These are phyloP conservation scores for Tetracentron sinense DNA, from an alignment of 164 flowering plant species.

Conservation along the genomic window DNA sequence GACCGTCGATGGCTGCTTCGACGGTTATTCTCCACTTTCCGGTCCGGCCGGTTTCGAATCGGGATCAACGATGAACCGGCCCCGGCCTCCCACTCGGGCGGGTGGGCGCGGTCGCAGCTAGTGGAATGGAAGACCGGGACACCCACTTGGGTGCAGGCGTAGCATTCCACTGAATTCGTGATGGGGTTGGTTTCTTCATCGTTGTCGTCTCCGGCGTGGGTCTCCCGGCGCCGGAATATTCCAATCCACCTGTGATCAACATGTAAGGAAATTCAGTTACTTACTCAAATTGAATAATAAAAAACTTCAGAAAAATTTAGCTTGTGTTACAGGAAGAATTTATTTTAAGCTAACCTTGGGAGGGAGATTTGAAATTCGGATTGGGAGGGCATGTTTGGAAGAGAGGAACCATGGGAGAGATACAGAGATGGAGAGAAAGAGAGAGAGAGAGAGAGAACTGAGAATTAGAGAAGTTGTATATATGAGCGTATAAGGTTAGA, in stretches of 20 bases:
- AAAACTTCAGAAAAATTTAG: too few relatives aligned
- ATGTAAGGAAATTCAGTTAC: too few relatives aligned
- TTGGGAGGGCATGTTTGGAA: slow-evolving; percentile 38
- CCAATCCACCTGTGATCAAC: slow-evolving; percentile 34
- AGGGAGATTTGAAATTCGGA: slow-evolving; percentile 39
- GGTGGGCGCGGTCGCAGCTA: slow-evolving; percentile 73
- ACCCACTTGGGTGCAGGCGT: slow-evolving; percentile 89
- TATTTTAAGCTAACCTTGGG: slow-evolving; percentile 39
- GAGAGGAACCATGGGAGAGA: slow-evolving; percentile 53
- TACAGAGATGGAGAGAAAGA: slow-evolving; percentile 9
- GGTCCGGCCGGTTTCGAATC: slow-evolving; percentile 36
- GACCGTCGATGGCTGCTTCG: slow-evolving; percentile 1
- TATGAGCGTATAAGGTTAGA: slow-evolving; percentile 1
- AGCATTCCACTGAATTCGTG: slow-evolving; percentile 58
- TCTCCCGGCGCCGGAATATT: slow-evolving; percentile 5
- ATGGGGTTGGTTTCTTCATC: slow-evolving; percentile 17
- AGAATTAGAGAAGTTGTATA: not conserved
- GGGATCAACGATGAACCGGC: slow-evolving; percentile 87
- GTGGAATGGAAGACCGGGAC: slow-evolving; percentile 94
- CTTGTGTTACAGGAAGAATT: too few relatives aligned
- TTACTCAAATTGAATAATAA: too few relatives aligned
- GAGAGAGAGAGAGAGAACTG: slow-evolving; percentile 11
- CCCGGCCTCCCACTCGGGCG: slow-evolving; percentile 83
- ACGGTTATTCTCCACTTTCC: too few relatives aligned
- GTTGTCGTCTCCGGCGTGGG: slow-evolving; percentile 10